Base-by-base conservation (phyloP, 305 asterid genomes). In the Solanum hybrid region DNA sequence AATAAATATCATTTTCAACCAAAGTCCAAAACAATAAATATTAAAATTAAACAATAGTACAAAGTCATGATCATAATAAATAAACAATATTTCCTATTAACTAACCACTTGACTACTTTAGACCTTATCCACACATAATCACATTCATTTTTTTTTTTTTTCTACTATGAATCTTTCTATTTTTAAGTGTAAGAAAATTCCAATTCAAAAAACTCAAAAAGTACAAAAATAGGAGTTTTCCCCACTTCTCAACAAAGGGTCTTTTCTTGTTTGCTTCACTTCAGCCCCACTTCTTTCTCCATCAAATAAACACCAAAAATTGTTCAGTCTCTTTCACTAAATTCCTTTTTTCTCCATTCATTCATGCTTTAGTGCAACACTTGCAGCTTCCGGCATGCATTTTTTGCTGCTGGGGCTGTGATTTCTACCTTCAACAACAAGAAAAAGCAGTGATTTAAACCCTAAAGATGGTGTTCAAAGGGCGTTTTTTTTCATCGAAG, bases 401-500 rank as follows among this genome's bases (percentile, higher is more conserved):
- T 60, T 24, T 66, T 78, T 37, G 71, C 66, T 90, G 90, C 85
- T 80, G 85, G 85, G 90, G 90, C 60, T 31, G 91, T 84, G 29
- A 42, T 82, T 84, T 22, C 14, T 46, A 9, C 72, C 26, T 82
- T 27, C 5, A 82, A 26, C 87, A 77, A 88, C 85, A 35, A 78
- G 31, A 40, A 24, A 66, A 66, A 31, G 75, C 38, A 42, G 84
- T 40, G 42, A 56, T 26, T 37, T 5, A 72, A 38, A 14, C 88
- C 82, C 79, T 73, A 66, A 80, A 91, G 88, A 97, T 98, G 99
- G 99, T 97, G 93, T 98, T 98, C 92, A 96, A 96, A 90, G 98
- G 97, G 14, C 86, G 99, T 76, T 96, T 98, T 85, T 98, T 98
- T 51, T 96, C 99, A 7, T 98, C 99, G 1, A 98, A 95, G 90